Conservation (phyloP, 2,329 filamentous ascomycete species). For the Aureobasidium sp. region DNA sequence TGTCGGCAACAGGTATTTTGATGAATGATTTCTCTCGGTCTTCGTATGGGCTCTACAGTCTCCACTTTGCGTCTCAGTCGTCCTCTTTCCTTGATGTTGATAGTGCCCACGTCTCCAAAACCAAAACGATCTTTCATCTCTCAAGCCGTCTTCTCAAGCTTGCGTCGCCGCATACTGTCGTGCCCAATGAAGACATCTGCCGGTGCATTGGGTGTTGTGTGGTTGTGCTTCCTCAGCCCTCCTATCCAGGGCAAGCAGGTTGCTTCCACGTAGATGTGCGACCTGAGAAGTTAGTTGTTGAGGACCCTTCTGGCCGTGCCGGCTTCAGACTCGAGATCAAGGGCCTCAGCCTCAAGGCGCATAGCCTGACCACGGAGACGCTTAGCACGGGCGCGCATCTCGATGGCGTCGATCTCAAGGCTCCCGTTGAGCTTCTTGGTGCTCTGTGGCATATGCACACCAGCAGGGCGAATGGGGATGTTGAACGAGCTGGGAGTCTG, state of each 20-base stretch:
- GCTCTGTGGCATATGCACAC: neutral
- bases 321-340: neutral
- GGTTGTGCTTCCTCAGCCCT: too few species aligned
- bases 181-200: too few species aligned
- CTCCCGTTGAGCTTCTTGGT: neutral
- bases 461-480: neutral
- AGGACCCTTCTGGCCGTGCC: neutral
- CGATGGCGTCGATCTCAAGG: neutral
- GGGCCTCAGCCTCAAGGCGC: constrained; percentile 11
- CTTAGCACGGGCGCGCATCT: neutral
- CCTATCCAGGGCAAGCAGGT: neutral
- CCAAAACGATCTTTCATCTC: neutral
- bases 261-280: neutral
- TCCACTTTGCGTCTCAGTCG: neutral
- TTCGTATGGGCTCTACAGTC: neutral
- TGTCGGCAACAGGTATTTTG: neutral
- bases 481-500: neutral
- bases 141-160: neutral
- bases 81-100: neutral
- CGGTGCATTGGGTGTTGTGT: neutral
- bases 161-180: neutral
- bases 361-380: constrained; percentile 2
- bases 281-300: neutral
- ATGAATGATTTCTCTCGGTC: neutral
- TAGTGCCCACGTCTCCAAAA: neutral